A percentile compares a stretch with the other conserved stretches of the same genome.
These are phyloP conservation scores for Leishmania tarentolae DNA, from an alignment of 208 protist species.

Conservation along the genomic window DNA sequence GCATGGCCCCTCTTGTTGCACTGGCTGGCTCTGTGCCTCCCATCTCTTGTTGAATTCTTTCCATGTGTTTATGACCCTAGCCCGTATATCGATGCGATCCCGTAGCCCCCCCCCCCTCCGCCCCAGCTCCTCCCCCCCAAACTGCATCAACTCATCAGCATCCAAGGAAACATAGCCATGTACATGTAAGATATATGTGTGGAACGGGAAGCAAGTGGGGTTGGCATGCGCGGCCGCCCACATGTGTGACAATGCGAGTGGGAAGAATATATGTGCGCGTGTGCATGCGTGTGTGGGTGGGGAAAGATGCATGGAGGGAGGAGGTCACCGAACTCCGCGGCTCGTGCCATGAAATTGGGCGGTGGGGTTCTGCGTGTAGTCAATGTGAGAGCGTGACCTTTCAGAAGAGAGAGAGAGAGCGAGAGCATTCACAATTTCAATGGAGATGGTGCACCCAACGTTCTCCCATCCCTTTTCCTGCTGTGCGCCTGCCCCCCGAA, in stretches of 20 bases:
- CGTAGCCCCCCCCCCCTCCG: not conserved
- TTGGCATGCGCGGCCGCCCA: not conserved
- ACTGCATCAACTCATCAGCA: too few relatives aligned
- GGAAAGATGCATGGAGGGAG: not conserved
- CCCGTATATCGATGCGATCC: not conserved
- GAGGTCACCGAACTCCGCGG: not conserved
- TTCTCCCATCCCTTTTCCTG: not conserved
- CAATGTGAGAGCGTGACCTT: not conserved
- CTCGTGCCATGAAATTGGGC: not conserved
- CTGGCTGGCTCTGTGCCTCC: not conserved
- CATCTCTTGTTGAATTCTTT: not conserved
- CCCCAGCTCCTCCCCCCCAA: too few relatives aligned
- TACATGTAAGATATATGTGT: too few relatives aligned
- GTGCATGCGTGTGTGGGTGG: not conserved
- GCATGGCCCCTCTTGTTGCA: too few relatives aligned
- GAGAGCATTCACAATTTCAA: not conserved
- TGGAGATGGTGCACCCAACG: not conserved
- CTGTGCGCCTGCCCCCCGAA: not conserved
- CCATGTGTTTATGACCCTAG: not conserved
- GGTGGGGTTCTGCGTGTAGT: not conserved
- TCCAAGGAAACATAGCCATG: too few relatives aligned
- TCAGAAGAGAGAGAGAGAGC: not conserved
- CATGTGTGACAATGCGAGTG: not conserved
- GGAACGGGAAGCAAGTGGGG: not conserved
- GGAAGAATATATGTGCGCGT: not conserved